Evolutionary conservation across 371 early-diverging fungal species (phyloP).

Genomic region (Actinomucor elegans): DNA sequence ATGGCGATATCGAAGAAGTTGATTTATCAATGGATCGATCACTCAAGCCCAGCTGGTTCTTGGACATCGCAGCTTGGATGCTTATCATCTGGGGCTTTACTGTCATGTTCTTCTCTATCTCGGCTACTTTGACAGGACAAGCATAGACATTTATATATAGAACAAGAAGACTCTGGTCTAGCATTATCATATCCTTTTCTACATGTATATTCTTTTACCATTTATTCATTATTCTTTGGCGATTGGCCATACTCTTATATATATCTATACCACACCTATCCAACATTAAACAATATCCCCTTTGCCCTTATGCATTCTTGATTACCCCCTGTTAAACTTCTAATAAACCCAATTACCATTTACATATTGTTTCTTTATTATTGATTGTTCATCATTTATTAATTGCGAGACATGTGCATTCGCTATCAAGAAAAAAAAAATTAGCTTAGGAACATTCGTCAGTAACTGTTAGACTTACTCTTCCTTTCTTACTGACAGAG

Average conservation of each 20-base stretch:
- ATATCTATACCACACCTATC: background rate
- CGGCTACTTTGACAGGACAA: slow-evolving; percentile 24
- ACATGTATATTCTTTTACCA: background rate
- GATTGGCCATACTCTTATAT: background rate
- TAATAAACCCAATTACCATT: background rate
- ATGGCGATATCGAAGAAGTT: background rate
- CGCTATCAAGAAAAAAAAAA: slow-evolving; percentile 1
- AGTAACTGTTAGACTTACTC: slow-evolving; percentile 12
- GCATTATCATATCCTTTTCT: too few relatives aligned
- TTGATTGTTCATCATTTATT: too few relatives aligned
- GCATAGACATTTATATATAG: too few relatives aligned
- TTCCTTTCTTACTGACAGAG: slow-evolving; percentile 19
- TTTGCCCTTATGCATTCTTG: background rate
- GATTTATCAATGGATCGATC: background rate
- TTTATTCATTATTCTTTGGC: too few relatives aligned
- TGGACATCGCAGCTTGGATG: slow-evolving; percentile 30
- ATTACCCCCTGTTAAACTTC: too few relatives aligned
- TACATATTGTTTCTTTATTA: background rate
- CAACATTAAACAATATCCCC: background rate
- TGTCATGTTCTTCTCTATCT: slow-evolving; percentile 39
- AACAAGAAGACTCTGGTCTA: too few relatives aligned
- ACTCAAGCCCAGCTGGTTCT: slow-evolving; percentile 16
- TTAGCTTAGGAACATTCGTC: background rate
- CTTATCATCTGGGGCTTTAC: slow-evolving; percentile 37
- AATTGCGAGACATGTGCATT: slow-evolving; percentile 2